phyloP scores from a whole-genome alignment of 352 stramenopile species.

The Pelagophyceae sp. region DNA sequence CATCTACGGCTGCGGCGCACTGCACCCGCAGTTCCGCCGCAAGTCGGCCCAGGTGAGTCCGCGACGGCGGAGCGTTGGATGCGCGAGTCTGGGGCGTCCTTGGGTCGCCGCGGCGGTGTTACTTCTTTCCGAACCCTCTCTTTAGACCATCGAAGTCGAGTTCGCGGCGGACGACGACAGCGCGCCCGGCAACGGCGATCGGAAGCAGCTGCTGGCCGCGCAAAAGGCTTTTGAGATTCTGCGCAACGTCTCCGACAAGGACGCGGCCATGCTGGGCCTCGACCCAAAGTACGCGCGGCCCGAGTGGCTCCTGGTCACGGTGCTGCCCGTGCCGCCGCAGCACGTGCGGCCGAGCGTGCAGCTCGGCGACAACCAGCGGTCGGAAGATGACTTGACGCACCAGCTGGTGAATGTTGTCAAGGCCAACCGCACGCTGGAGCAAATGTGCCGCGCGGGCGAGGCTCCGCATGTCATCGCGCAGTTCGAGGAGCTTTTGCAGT shows the following conservation, averaged over 20 bases:
- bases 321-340: constrained; percentile 93
- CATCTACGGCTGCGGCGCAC: constrained; percentile 57
- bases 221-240: constrained; percentile 84
- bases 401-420: constrained; percentile 96
- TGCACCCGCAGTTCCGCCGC: constrained; percentile 82
- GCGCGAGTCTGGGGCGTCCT: no score
- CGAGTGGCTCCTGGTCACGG: constrained; percentile 96
- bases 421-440: constrained; percentile 86
- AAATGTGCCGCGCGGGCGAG: constrained; percentile 87
- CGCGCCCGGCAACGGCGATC: constrained; percentile 80
- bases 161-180: constrained; percentile 88
- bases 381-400: constrained; percentile 97
- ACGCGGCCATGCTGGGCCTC: constrained; percentile 84
- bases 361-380: constrained; percentile 79
- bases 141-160: constrained; percentile 88
- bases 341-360: constrained; percentile 93
- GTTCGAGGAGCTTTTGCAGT: constrained; percentile 71
- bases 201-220: constrained; percentile 91
- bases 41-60: constrained; percentile 85
- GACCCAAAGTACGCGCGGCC: constrained; percentile 81
- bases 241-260: constrained; percentile 93
- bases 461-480: constrained; percentile 86
- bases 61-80: no score
- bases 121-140: no score
- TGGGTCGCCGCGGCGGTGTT: no score